Base-by-base conservation (phyloP, 139 green algal genomes). In the Monoraphidium neglectum region DNA sequence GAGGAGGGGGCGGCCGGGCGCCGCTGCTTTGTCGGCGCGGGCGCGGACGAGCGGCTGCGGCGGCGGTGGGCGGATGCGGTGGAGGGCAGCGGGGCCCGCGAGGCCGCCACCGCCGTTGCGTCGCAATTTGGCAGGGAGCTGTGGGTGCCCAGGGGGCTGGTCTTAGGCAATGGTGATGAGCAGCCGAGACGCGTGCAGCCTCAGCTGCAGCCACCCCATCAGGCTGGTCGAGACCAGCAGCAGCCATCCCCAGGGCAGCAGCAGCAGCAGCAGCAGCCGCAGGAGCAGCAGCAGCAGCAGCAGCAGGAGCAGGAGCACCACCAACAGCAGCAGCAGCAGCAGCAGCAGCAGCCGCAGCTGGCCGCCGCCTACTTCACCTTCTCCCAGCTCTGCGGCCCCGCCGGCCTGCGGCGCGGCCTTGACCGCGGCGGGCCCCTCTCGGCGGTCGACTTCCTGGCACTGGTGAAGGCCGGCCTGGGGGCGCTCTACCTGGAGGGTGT, bases 401-500 rank as follows among this genome's bases (percentile, higher is more conserved):
- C 28, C 2, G 77, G 80, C 70, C 53, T 72, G 35, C 46, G 56
- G 3, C 70, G 51, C 1, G 69, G 38, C 3, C 12, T 82, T 23
- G 63, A 72, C 37, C 38, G 63, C 4, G 59, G 64, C 6, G 76
- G 74, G 24, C 84, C 91, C 21, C 74, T 94, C 54, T 90, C 81
- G 0, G 87, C 92, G 3, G 85, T 90, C n/a, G 93, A 97, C 76
- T 97, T 88, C 78, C 87, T 95, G 16, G 88, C 87, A 0, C 84
- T 97, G 23, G 76, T 68, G n/a, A 66, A 77, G 32, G 32, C n/a
- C 21, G 72, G 75, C n/a, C 12, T 30, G 18, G 38, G 35, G 18
- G 56, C 8, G 26, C 32, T 80, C 12, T 70, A 75, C n/a, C 2
- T 80, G 37, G 16, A n/a, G 23, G 54, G 75, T 23, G 24, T 80